These are phyloP conservation scores for Tricladium varicosporioides DNA, from an alignment of 2,329 filamentous ascomycete genomes.

Conservation along the genomic window DNA sequence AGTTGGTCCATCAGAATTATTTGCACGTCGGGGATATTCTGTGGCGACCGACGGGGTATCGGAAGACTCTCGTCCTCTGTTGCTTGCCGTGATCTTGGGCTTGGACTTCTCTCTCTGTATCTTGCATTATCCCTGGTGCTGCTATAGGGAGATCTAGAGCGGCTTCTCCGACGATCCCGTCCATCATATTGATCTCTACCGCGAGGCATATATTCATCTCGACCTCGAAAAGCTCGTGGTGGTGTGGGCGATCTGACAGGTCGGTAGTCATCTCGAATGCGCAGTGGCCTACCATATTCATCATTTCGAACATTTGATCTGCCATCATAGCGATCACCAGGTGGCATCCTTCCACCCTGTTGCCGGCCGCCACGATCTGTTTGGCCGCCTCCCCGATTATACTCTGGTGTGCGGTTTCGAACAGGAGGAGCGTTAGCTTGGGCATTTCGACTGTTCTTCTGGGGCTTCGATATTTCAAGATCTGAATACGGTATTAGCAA, in stretches of 20 bases:
- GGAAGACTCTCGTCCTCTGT: constrained; percentile 63
- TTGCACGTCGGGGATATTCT: constrained; percentile 85
- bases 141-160: constrained; percentile 65
- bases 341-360: constrained; percentile 13
- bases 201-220: constrained; percentile 57
- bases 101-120: constrained; percentile 69
- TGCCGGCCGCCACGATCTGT: constrained; percentile 41
- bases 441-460: constrained; percentile 70
- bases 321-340: constrained; percentile 42
- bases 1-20: constrained; percentile 79
- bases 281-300: constrained; percentile 44
- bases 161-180: constrained; percentile 50
- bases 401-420: constrained; percentile 62
- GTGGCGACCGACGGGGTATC: constrained; percentile 69
- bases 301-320: constrained; percentile 30
- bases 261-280: constrained; percentile 62
- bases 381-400: constrained; percentile 38
- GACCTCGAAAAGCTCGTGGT: constrained; percentile 52
- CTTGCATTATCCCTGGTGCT: constrained; percentile 45
- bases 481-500: constrained; percentile 51
- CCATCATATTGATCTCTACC: constrained; percentile 35
- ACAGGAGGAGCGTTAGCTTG: constrained; percentile 10
- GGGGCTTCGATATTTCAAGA: constrained; percentile 84
- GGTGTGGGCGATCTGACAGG: constrained; percentile 60
- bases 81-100: constrained; percentile 55